Base-by-base conservation (phyloP, 495 filamentous ascomycete species). In the Penicillium canariense region DNA sequence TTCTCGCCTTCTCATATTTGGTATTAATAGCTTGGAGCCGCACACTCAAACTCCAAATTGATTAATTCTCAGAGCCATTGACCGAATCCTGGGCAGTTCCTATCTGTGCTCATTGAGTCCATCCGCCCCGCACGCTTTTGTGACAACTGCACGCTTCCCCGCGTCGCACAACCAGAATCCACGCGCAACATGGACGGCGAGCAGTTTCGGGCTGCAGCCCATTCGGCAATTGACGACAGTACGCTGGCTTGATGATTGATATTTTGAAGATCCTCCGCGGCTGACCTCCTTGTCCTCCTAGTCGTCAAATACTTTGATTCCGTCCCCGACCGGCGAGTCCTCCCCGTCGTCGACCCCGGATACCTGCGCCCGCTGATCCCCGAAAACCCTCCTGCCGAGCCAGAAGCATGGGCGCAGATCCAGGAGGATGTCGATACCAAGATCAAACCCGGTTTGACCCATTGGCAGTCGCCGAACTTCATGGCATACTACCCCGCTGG, bases 401-500 rank as follows among this genome's bases (percentile, higher is more conserved):
- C 86, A 32, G 91, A 97, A 69, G 54, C 76, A 60, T 97, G 91
- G 91, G 67, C 72, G 35, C 75, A 81, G 44, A 97, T 97, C 62
- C 89, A 96, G 62, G 73, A 80, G 25, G 93, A 97, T 69, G 85
- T 97, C 43, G 88, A 92, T 60, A 68, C 81, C 12, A 90, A 94
- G 63, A 96, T 97, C 68, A 85, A 96, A 68, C 94, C 94, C 0
- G 94, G 94, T 3, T 73, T 98, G 49, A 98, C 94, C 0, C 94
- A 97, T 72, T 98, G 94, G 89, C 90, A 96, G 69, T 89, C 86
- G 3, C 94, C 94, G 2, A 93, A 94, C 68, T 98, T 96, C 80
- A 89, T 96, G 81, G 94, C 94, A 31, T 98, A 92, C 82, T 98
- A 89, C 72, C 90, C 94, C 12, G 90, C 91, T 15, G 82, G 80